Evolutionary conservation across 345 rosid genomes (phyloP), one percentile per base, ranked within the genome.

Genomic region (Eucalyptus dawsonii): DNA sequence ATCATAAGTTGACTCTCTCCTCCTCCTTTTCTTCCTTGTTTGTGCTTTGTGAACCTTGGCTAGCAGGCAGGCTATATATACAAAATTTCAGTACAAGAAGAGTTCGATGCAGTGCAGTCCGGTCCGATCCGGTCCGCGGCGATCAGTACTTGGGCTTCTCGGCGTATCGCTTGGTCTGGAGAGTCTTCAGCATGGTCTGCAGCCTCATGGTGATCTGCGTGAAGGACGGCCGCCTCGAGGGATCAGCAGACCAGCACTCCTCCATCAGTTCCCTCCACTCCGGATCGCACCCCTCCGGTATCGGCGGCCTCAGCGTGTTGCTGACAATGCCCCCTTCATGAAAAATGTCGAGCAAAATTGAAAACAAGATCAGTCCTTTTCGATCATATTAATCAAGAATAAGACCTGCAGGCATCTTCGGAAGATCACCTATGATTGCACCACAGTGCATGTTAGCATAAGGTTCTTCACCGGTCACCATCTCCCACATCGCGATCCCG

Each of bases 391-490:
- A 19, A 86, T 49, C 87, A 86, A 87, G 27, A 29, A 11, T 51
- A 54, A 76, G 62, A 34, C 37, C 50, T 37, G 89, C 56, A 50
- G 29, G 87, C 88, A 11, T 31, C 31, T 69, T 29, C 8, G 37
- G 17, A 85, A 50, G 80, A 72, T 87, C 93, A 96, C 99, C 99
- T n/a, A 97, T 97, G 81, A 97, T 96, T 87, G 97, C 97, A 86
- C 99, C 99, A 51, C 97, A 97, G 91, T 97, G 99, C 95, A 97
- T 93, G 91, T 95, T 94, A 47, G 97, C 98, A 44, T 96, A 97
- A 19, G 99, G 99, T 89, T 97, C 99, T 91, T 96, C 97, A 7
- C 97, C 95, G 1, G 97, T 97, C 86, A 94, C 60, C 88, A 97
- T 93, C 93, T 97, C 99, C 99, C 99, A 97, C 95, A 96, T 91